These are phyloP conservation scores for Irpex rosettiformis DNA, from an alignment of 1,284 basidiomycete genomes.

Conservation along the genomic window DNA sequence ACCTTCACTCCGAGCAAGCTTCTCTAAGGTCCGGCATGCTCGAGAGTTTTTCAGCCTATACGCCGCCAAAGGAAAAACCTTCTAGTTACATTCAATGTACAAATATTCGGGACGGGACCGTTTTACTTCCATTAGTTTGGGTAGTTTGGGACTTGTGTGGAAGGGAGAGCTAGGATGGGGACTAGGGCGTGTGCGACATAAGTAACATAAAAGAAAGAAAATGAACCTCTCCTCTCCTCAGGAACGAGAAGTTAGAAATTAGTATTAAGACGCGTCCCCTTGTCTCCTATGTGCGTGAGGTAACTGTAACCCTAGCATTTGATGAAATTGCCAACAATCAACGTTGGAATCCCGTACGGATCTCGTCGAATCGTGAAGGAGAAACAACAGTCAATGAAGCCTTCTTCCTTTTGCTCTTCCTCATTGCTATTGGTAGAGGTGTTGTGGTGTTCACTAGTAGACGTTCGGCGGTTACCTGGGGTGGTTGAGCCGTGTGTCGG, in stretches of 20 bases:
- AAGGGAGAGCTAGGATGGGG: too few relatives aligned
- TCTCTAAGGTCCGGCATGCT: background rate
- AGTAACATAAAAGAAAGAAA: background rate
- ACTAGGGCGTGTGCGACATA: background rate
- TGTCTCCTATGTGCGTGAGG: background rate
- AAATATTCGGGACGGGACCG: background rate
- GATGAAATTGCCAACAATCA: conserved; percentile 88
- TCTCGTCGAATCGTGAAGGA: conserved; percentile 93
- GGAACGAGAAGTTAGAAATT: too few relatives aligned
- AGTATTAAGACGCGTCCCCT: too few relatives aligned
- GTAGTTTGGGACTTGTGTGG: background rate
- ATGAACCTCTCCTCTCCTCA: background rate
- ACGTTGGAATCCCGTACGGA: conserved; percentile 88
- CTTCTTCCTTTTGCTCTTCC: conserved; percentile 50
- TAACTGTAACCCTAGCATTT: conserved; percentile 37
- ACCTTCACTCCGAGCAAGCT: too few relatives aligned
- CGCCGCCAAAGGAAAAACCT: background rate
- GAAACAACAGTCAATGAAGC: conserved; percentile 89
- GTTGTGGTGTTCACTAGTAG: conserved; percentile 19
- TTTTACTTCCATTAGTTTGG: background rate
- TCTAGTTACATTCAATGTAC: background rate
- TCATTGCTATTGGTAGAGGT: too few relatives aligned
- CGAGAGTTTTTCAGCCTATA: background rate
- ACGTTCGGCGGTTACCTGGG: conserved; percentile 20
- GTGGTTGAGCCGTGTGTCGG: conserved; percentile 29